Conservation (phyloP, 1,284 basidiomycete species). For the Apiotrichum montevideense region DNA sequence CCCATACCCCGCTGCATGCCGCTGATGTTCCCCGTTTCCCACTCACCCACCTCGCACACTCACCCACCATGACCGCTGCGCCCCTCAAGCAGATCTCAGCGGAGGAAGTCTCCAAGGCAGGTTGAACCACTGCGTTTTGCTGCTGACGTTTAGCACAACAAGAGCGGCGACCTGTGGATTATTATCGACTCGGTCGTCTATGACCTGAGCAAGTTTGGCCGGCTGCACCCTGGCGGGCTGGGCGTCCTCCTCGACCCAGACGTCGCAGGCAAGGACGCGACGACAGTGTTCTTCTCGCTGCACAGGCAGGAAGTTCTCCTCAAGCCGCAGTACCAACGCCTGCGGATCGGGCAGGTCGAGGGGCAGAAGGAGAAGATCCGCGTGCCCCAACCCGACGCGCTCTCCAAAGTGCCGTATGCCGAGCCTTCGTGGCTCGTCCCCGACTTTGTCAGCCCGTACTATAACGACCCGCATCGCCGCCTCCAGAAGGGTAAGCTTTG, state of each 20-base stretch:
- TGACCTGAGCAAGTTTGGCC: slow-evolving; percentile 68
- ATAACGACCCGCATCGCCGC: slow-evolving; percentile 56
- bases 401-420: slow-evolving; percentile 66
- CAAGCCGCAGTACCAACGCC: slow-evolving; percentile 64
- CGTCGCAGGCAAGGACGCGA: slow-evolving; percentile 72
- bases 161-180: slow-evolving; percentile 70
- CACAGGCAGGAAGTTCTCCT: slow-evolving; percentile 73
- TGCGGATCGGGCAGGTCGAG: slow-evolving; percentile 64
- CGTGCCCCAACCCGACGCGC: slow-evolving; percentile 54
- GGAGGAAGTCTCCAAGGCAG: too few species aligned
- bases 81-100: too few species aligned
- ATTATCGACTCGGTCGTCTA: slow-evolving; percentile 77
- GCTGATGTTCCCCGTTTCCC: too few species aligned
- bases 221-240: slow-evolving; percentile 73
- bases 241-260: slow-evolving; percentile 68
- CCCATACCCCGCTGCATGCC: too few species aligned
- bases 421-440: slow-evolving; percentile 77
- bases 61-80: too few species aligned
- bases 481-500: slow-evolving; percentile 41
- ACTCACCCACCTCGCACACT: too few species aligned
- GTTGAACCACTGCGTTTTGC: too few species aligned
- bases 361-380: slow-evolving; percentile 59
- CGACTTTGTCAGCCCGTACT: slow-evolving; percentile 79
- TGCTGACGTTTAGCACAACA: slow-evolving; percentile 58
- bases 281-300: slow-evolving; percentile 75